A percentile compares a stretch with the other conserved stretches of the same genome.
These are phyloP conservation scores for Euphorbia celastroides DNA, from an alignment of 441 rosid species.

Conservation along the genomic window DNA sequence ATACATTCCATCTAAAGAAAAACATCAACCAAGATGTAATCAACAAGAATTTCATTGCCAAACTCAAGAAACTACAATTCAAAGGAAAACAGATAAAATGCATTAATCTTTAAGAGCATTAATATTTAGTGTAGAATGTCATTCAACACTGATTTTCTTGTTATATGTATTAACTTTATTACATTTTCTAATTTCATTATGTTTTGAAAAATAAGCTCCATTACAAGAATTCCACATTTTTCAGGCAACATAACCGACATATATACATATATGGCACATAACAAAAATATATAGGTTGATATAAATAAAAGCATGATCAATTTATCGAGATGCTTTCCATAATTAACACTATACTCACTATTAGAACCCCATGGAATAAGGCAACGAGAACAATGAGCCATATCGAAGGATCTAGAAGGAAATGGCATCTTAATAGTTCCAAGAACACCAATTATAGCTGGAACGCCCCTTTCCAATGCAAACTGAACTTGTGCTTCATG, in stretches of 20 bases:
- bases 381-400: slow-evolving; percentile 99
- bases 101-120: too few species aligned
- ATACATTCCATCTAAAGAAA: slow-evolving; percentile 60
- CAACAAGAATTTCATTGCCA: slow-evolving; percentile 1
- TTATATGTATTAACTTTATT: too few species aligned
- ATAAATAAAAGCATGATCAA: too few species aligned
- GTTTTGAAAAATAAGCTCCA: too few species aligned
- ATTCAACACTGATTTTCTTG: too few species aligned
- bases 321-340: too few species aligned
- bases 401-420: slow-evolving; percentile 89
- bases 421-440: slow-evolving; percentile 87
- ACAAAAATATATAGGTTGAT: too few species aligned
- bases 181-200: too few species aligned
- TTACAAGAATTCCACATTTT: too few species aligned
- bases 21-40: slow-evolving; percentile 19
- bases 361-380: slow-evolving; percentile 92
- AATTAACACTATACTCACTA: slow-evolving; percentile 66
- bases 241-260: too few species aligned
- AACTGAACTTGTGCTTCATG: slow-evolving; percentile 99
- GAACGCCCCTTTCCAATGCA: slow-evolving; percentile 97
- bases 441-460: slow-evolving; percentile 95
- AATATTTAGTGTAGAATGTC: too few species aligned
- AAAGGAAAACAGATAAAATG: slow-evolving; percentile 4
- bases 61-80: slow-evolving; percentile 6
- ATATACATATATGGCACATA: too few species aligned